These are phyloP conservation scores for Vachellia collinsii DNA, from an alignment of 306 rosid genomes.

Conservation along the genomic window DNA sequence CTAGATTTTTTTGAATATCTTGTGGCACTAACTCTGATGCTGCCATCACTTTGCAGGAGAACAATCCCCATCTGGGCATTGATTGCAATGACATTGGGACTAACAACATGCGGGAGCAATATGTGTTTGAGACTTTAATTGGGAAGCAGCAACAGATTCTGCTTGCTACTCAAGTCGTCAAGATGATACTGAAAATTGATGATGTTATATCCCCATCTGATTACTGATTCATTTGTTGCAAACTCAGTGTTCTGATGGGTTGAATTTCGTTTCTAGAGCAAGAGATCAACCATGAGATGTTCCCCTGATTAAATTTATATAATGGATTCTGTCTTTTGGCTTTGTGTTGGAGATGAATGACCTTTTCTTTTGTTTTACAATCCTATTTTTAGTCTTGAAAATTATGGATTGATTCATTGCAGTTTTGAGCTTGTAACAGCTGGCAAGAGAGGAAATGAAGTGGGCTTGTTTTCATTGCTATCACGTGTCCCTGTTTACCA, in stretches of 20 bases:
- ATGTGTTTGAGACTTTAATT: slow-evolving; percentile 85
- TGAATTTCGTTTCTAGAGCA: slow-evolving; percentile 33
- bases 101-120: slow-evolving; percentile 89
- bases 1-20: neutral
- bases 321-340: slow-evolving; percentile 44
- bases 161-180: slow-evolving; percentile 95
- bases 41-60: slow-evolving; percentile 60
- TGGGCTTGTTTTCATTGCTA: neutral
- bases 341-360: slow-evolving; percentile 40
- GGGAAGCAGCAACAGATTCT: slow-evolving; percentile 97
- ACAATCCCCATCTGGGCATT: slow-evolving; percentile 73
- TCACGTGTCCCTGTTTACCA: neutral
- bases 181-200: slow-evolving; percentile 95
- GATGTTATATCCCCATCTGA: slow-evolving; percentile 88
- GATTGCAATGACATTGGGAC: slow-evolving; percentile 96
- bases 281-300: slow-evolving; percentile 28
- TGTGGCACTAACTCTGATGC: slow-evolving; percentile 14
- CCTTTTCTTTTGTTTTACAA: slow-evolving; percentile 22
- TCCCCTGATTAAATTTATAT: slow-evolving; percentile 33
- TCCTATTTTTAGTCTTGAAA: slow-evolving; percentile 7
- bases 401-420: neutral
- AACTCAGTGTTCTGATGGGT: slow-evolving; percentile 27
- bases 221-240: slow-evolving; percentile 41
- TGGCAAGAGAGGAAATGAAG: neutral
- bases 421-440: neutral